Base-by-base conservation (phyloP, 1,284 basidiomycete species). In the Ganoderma lingzhi region DNA sequence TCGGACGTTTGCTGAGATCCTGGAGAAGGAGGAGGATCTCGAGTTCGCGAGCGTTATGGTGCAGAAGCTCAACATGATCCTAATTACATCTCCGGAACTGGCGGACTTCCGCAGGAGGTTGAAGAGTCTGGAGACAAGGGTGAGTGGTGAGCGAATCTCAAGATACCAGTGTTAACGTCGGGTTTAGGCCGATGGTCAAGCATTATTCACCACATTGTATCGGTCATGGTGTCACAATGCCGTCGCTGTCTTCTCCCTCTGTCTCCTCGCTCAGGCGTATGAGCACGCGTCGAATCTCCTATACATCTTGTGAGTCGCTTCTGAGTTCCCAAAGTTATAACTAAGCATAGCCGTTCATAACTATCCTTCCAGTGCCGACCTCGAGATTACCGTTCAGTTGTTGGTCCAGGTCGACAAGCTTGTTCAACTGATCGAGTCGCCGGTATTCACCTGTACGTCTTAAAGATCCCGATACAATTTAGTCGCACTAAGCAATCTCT, bases 201-300 rank as follows among this genome's bases (percentile, higher is more conserved):
- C 90, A 8, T 82, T 99, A 32, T 99, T 99, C 78, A 94, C 93
- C 1, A 94, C 93, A 0, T 83, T 99, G 23, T 99, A 99, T 79
- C 88, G 96, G 45, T 98, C 96, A 51, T 99, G 98, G 97, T 99
- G 96, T 80, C 98, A 99, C 78, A 99, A 99, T 78, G 94, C 98
- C 0, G 96, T 99, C 32, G 94, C 98, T 0, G 96, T 96, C 0
- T 98, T 99, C 78, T 95, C 96, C 0, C 87, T 99, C 3, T 99
- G 98, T 80, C 86, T 99, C 28, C 85, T 99, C 14, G 96, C 97
- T 0, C 98, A 99, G 81, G 97, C 97, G 4, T 99, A 99, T 77
- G 98, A 99, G 79, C 98, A 99, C 81, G 98, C 98, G 1, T 98
- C 96, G 51, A 98, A 97, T 79, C 86, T 99, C 37, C 85, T 99